Base-by-base conservation (phyloP, 805 yeast species). In the Nakazawaea ambrosiae region DNA sequence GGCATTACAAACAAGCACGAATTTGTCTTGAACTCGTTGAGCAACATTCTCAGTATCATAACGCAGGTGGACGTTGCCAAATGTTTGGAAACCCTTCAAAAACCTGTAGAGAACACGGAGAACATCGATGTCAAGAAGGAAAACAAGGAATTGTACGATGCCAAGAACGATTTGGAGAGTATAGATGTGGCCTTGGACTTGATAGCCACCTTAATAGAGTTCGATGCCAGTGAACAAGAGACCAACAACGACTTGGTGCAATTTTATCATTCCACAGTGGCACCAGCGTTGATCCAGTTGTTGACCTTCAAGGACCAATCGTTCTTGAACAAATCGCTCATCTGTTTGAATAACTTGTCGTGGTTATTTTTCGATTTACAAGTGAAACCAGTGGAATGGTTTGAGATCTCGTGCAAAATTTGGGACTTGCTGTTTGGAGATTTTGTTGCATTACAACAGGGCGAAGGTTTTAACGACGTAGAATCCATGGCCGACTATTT, bases 161-260 rank as follows among this genome's bases (percentile, higher is more conserved):
- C 83, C 3, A 69, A 71, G 45, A 58, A 68, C 31, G 68, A 72
- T 34, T 57, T 82, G 34, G 80, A 80, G 45, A 68, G 83, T 4
- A 61, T 83, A 17, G 95, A 86, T 48, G 67, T 81, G 1, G 66
- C 82, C 0, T 58, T 89, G 17, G 97, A 90, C 54, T 55, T 90
- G 23, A 63, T 86, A 18, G 76, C 96, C 1, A 82, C 89, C 1
- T 64, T 79, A 5, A 70, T 82, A 47, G 96, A 88, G 54, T 69
- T 60, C 29, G 51, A 52, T 17, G 39, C 39, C 22, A 23, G 35
- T 15, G 14, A 40, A 50, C 34, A 29, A 9, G 26, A 16, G 3
- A 31, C 36, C n/a, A 42, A 58, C n/a, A 51, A 49, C 36, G 37
- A 42, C 6, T 42, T 60, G 6, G 19, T 43, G 4, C 40, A 39